Evolutionary conservation across 257 asterid genomes (phyloP).

Genomic region (Dorcoceras hygrometricum): DNA sequence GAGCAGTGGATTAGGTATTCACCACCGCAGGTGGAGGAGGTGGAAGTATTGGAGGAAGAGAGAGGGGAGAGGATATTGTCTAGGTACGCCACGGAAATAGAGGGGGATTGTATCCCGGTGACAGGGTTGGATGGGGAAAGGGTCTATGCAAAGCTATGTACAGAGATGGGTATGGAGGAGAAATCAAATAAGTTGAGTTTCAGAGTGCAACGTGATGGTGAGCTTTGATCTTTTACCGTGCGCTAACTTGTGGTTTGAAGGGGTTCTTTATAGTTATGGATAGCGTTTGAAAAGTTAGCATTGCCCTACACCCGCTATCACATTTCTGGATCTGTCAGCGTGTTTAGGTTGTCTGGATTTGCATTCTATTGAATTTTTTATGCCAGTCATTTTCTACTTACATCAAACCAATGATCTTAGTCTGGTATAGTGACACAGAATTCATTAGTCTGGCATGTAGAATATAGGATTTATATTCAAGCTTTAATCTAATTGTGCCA

Average conservation of each 20-base stretch:
- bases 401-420: neutral
- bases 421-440: neutral
- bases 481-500: neutral
- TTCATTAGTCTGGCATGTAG: neutral
- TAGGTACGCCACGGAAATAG: slow-evolving; percentile 67
- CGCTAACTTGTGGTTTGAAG: neutral
- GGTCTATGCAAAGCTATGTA: slow-evolving; percentile 77
- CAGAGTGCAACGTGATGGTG: slow-evolving; percentile 46
- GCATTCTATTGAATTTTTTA: neutral
- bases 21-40: slow-evolving; percentile 45
- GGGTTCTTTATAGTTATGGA: neutral
- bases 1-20: slow-evolving; percentile 63
- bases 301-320: too few relatives aligned
- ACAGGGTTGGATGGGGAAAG: slow-evolving; percentile 95
- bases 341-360: neutral
- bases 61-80: slow-evolving; percentile 56
- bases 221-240: slow-evolving; percentile 6
- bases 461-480: neutral
- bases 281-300: too few relatives aligned
- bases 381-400: slow-evolving; percentile 6
- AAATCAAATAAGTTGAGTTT: slow-evolving; percentile 42
- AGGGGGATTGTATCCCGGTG: slow-evolving; percentile 82
- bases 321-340: too few relatives aligned
- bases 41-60: slow-evolving; percentile 34
- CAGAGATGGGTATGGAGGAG: slow-evolving; percentile 37